Evolutionary conservation across 768 basidiomycete genomes (phyloP).

Genomic region (Daedaleopsis sinensis): DNA sequence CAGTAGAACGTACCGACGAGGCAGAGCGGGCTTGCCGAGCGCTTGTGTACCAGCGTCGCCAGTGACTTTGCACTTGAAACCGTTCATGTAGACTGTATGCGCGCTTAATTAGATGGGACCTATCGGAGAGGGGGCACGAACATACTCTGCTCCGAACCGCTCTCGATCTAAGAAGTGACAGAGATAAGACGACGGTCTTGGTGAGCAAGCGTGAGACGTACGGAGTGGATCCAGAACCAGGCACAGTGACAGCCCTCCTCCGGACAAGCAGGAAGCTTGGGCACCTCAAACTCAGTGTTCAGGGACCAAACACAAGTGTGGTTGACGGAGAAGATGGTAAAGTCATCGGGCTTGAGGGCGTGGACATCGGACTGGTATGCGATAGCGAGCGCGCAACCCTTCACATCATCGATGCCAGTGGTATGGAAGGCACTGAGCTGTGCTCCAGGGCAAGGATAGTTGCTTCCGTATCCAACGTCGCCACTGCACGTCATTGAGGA

Average conservation of each 20-base stretch:
- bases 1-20: slow-evolving; percentile 30
- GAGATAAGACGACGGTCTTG: background rate
- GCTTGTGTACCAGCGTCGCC: slow-evolving; percentile 33
- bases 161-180: slow-evolving; percentile 26
- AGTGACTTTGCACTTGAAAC: slow-evolving; percentile 43
- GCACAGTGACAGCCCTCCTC: slow-evolving; percentile 47
- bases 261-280: slow-evolving; percentile 47
- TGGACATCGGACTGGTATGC: slow-evolving; percentile 43
- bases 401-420: slow-evolving; percentile 32
- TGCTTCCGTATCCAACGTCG: slow-evolving; percentile 19
- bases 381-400: slow-evolving; percentile 45
- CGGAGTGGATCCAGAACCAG: slow-evolving; percentile 44
- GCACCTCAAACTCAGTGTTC: slow-evolving; percentile 44
- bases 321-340: slow-evolving; percentile 46
- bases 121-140: background rate
- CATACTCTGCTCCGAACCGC: slow-evolving; percentile 40
- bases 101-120: background rate
- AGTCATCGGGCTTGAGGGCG: slow-evolving; percentile 43
- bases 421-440: slow-evolving; percentile 33
- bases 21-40: slow-evolving; percentile 35
- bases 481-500: slow-evolving; percentile 22
- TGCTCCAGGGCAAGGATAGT: slow-evolving; percentile 29
- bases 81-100: slow-evolving; percentile 39
- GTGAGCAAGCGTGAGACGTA: background rate
- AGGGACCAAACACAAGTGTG: slow-evolving; percentile 45